These are phyloP conservation scores for Lachancea meyersii DNA, from an alignment of 805 yeast genomes.

Conservation along the genomic window DNA sequence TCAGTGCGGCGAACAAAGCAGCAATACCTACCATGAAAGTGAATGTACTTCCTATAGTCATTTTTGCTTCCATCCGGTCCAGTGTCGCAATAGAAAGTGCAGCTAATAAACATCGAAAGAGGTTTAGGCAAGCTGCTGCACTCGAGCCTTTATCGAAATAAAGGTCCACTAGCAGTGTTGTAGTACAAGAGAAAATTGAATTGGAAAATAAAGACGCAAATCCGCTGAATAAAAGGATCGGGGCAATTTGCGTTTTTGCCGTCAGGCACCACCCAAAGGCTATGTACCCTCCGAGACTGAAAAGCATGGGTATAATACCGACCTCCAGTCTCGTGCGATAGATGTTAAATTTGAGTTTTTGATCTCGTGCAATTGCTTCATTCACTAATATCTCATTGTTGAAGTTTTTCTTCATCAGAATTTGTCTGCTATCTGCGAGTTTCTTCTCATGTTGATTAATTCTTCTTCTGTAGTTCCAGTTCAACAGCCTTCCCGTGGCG, in stretches of 20 bases:
- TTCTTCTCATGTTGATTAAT: conserved; percentile 20
- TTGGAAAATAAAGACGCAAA: conserved; percentile 52
- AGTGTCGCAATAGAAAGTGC: conserved; percentile 68
- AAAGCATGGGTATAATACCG: conserved; percentile 37
- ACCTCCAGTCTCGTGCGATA: conserved; percentile 49
- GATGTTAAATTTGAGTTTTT: conserved; percentile 43
- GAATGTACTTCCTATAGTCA: conserved; percentile 74
- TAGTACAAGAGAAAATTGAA: conserved; percentile 49
- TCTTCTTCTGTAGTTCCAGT: conserved; percentile 35
- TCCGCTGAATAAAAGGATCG: conserved; percentile 53
- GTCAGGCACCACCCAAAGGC: conserved; percentile 73
- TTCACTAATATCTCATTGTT: conserved; percentile 16
- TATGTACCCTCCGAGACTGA: conserved; percentile 38
- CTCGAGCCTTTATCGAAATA: conserved; percentile 66
- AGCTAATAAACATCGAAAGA: conserved; percentile 61
- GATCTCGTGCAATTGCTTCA: conserved; percentile 19
- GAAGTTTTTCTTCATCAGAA: conserved; percentile 16
- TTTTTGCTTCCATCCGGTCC: conserved; percentile 46
- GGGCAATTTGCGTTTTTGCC: conserved; percentile 41
- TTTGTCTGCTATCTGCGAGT: conserved; percentile 13
- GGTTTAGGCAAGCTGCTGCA: conserved; percentile 65
- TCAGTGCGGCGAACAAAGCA: too few species aligned
- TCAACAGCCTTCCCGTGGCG: conserved; percentile 49
- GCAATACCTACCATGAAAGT: conserved; percentile 65
- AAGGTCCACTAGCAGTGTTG: conserved; percentile 67